These are phyloP conservation scores for Colletotrichum costaricense DNA, from an alignment of 2,329 filamentous ascomycete genomes.

Conservation along the genomic window DNA sequence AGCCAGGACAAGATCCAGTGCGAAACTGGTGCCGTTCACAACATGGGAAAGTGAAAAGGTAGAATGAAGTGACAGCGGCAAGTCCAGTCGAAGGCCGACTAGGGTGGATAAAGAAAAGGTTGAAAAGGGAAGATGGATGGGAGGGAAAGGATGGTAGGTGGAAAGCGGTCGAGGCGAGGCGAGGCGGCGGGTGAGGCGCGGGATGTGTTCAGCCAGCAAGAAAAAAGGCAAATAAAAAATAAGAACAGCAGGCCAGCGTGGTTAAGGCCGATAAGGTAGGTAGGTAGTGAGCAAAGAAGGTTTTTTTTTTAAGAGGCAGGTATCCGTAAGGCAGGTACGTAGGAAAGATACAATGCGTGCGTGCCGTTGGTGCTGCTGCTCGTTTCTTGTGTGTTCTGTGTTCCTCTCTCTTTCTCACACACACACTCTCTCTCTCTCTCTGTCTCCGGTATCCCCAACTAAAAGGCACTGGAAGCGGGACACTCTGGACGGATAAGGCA, in stretches of 20 bases:
- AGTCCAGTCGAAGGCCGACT: conserved; percentile 9
- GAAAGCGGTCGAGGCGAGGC: conserved; percentile 12
- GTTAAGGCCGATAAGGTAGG: not conserved
- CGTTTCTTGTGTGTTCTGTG: not conserved
- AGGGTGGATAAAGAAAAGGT: conserved; percentile 2
- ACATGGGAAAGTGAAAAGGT: conserved; percentile 30
- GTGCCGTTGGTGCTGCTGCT: not conserved
- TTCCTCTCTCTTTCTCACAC: not conserved
- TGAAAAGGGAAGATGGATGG: not conserved
- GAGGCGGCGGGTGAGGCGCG: conserved; percentile 9
- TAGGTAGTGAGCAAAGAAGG: not conserved
- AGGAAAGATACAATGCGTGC: not conserved
- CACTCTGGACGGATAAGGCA: conserved; percentile 1
- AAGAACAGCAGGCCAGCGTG: not conserved
- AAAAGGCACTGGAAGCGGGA: not conserved
- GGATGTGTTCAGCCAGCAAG: conserved; percentile 15
- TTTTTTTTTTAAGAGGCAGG: not conserved
- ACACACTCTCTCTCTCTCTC: too few species aligned
- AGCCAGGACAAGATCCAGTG: conserved; percentile 28
- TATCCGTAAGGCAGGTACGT: not conserved
- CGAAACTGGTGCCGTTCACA: conserved; percentile 31
- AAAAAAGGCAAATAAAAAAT: not conserved
- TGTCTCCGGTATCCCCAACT: not conserved
- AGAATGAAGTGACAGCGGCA: conserved; percentile 25
- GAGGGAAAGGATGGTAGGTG: not conserved